These are phyloP conservation scores for Suillus plorans DNA, from an alignment of 768 basidiomycete genomes.

Conservation along the genomic window DNA sequence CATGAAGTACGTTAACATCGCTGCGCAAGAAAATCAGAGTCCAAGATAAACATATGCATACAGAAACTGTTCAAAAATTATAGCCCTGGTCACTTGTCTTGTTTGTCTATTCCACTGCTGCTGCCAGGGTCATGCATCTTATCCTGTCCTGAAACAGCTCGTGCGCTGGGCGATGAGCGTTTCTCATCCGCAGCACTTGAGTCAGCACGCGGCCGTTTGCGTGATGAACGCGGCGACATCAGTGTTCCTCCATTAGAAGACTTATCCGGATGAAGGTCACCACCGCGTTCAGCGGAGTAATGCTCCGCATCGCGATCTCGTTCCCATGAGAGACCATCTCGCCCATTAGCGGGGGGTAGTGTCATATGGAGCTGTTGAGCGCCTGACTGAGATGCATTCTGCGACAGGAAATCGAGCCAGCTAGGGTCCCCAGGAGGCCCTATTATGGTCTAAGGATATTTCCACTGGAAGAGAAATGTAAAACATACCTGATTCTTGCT, in stretches of 20 bases:
- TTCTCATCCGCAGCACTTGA: constrained; percentile 19
- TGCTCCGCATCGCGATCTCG: constrained; percentile 31
- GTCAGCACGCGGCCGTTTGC: constrained; percentile 29
- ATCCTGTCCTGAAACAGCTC: constrained; percentile 18
- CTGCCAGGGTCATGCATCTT: constrained; percentile 16
- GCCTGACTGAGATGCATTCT: constrained; percentile 22
- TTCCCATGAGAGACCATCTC: constrained; percentile 31
- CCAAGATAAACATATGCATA: constrained; percentile 3
- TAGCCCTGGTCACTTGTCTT: constrained; percentile 24
- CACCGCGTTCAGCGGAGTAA: constrained; percentile 27
- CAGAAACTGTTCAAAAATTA: background rate
- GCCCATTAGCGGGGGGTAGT: constrained; percentile 24
- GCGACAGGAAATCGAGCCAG: constrained; percentile 35
- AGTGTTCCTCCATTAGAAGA: constrained; percentile 17
- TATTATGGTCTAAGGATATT: constrained; percentile 9
- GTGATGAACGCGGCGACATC: constrained; percentile 21
- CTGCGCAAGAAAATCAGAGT: constrained; percentile 1
- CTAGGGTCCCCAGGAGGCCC: constrained; percentile 30
- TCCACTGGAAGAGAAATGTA: background rate
- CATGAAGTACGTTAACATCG: constrained; percentile 4
- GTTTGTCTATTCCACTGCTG: constrained; percentile 19
- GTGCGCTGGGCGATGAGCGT: constrained; percentile 16
- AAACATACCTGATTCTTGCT: constrained; percentile 26
- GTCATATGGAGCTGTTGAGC: constrained; percentile 30
- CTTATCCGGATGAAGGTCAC: constrained; percentile 18